Base-by-base conservation (phyloP, 2,329 filamentous ascomycete species). In the Cladophialophora carrionii region DNA sequence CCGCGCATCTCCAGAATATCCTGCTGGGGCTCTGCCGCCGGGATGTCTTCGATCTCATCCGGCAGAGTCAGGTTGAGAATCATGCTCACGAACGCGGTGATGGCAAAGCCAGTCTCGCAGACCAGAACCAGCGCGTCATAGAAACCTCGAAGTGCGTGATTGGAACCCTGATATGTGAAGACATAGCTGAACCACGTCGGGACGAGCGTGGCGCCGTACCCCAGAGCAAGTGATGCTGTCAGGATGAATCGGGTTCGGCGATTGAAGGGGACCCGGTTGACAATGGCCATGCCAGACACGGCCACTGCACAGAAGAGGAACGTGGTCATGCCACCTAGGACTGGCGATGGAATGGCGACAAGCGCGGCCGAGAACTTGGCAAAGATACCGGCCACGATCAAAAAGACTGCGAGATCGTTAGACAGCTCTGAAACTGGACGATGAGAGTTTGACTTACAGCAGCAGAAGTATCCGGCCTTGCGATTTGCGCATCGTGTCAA, bases 21-120 rank as follows among this genome's bases (percentile, higher is more conserved):
- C 17, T 55, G 29, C 22, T 61, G 8, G 12, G 20, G 24, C 31
- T 57, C 41, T 24, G 62, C 57, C 7, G 71, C 64, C 57, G 81
- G 79, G 32, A 82, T 81, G 51, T 90, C 89, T 71, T 91, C 90
- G n/a, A 89, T 78, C 77, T 96, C 92, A 72, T 91, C 88, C 0
- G 88, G 85, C 17, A 96, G 78, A 0, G 86, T 70, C 57, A 95
- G 76, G 74, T 96, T 96, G 57, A 96, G 81, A 24, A 90, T 76
- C 73, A 95, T 82, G 57, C 87, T 87, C 48, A 93, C 74, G 26
- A 92, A 84, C 0, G 90, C 92, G 0, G 90, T 89, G 22, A 96
- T 82, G 1, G 79, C 78, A 51, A 81, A 81, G 0, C 79, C 79
- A 26, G 79, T 92, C 77, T 89, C 85, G 85, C 92, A 88, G 63